Evolutionary conservation across 2,329 filamentous ascomycete species (phyloP).

Genomic region (Penicillium sp.): DNA sequence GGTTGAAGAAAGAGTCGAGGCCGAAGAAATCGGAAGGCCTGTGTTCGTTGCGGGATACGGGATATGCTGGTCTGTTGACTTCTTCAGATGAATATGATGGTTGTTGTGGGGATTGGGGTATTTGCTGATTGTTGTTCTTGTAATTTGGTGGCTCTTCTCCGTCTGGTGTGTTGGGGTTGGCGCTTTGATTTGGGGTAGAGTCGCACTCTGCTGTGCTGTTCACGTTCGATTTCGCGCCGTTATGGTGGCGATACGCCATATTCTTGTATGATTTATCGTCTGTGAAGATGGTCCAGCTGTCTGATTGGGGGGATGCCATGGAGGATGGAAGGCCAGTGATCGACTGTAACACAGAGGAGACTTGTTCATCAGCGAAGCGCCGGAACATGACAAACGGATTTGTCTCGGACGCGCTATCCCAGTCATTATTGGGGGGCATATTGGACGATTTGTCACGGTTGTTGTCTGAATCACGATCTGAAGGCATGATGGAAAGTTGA

Average conservation of each 20-base stretch:
- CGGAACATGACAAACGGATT: conserved; percentile 63
- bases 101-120: not conserved
- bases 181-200: conserved; percentile 3
- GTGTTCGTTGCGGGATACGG: conserved; percentile 6
- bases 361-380: conserved; percentile 59
- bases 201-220: conserved; percentile 8
- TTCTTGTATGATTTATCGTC: conserved; percentile 32
- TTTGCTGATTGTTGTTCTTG: not conserved
- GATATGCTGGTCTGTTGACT: not conserved
- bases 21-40: conserved; percentile 25
- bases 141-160: not conserved
- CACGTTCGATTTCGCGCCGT: not conserved
- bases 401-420: conserved; percentile 39
- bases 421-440: conserved; percentile 18
- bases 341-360: conserved; percentile 55
- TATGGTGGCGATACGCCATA: conserved; percentile 18
- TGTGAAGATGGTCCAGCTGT: conserved; percentile 37
- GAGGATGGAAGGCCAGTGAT: conserved; percentile 49
- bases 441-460: conserved; percentile 14
- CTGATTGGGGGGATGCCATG: conserved; percentile 30
- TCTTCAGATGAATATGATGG: not conserved
- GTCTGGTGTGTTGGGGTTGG: conserved; percentile 3
- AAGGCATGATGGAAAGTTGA: conserved; percentile 23
- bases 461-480: conserved; percentile 15
- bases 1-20: conserved; percentile 38